Evolutionary conservation across 257 asterid genomes (phyloP).

Genomic region (Salvia splendens): DNA sequence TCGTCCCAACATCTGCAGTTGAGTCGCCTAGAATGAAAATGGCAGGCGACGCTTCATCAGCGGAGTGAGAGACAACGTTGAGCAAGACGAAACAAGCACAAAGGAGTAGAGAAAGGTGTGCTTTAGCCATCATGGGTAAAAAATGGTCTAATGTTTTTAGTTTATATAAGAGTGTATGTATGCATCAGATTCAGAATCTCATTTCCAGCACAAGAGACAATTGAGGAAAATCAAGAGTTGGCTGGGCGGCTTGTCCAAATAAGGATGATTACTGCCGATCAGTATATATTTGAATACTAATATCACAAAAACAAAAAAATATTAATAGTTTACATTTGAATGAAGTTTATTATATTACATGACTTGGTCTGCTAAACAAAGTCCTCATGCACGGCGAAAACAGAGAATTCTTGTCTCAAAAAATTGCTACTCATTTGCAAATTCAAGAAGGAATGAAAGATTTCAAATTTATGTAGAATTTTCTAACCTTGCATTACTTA

Average conservation of each 20-base stretch:
- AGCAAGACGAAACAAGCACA: slow-evolving; percentile 29
- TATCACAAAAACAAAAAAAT: not conserved
- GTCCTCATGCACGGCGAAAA: slow-evolving; percentile 3
- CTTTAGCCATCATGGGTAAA: slow-evolving; percentile 33
- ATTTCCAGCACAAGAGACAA: slow-evolving; percentile 28
- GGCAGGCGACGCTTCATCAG: slow-evolving; percentile 44
- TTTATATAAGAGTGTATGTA: not conserved
- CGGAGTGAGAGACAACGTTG: slow-evolving; percentile 34
- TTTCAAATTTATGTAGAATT: too few species aligned
- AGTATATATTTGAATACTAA: not conserved
- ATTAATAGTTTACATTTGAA: not conserved
- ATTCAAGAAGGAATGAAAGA: too few species aligned
- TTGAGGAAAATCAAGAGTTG: slow-evolving; percentile 26
- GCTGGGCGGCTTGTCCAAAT: slow-evolving; percentile 31
- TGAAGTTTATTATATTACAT: not conserved
- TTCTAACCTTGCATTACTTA: too few species aligned
- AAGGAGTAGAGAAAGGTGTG: slow-evolving; percentile 16
- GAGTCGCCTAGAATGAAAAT: slow-evolving; percentile 71
- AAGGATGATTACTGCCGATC: not conserved
- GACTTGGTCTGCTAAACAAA: slow-evolving; percentile 23
- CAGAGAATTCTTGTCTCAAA: not conserved
- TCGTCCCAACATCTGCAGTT: slow-evolving; percentile 83
- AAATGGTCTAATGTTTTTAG: not conserved
- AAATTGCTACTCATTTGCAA: too few species aligned
- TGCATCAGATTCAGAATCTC: slow-evolving; percentile 11